Evolutionary conservation across 495 filamentous ascomycete species (phyloP).

Genomic region (Bryoglossum gracile): DNA sequence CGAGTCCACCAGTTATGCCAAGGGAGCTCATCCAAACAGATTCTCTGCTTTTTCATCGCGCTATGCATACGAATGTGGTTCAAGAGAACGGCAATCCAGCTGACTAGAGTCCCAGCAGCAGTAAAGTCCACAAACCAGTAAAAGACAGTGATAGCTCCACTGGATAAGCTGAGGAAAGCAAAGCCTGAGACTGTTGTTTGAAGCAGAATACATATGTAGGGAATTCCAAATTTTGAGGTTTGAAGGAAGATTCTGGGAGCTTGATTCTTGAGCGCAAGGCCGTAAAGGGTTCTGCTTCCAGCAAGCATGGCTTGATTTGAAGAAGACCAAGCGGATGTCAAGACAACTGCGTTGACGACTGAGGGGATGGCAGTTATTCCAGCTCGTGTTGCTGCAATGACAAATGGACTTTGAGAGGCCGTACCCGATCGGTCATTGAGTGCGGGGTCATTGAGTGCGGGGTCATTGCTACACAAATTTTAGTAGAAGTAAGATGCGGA

Average conservation of each 20-base stretch:
- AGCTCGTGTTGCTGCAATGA: conserved; percentile 56
- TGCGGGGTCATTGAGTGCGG: conserved; percentile 44
- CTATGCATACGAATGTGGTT: conserved; percentile 40
- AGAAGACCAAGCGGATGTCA: conserved; percentile 64
- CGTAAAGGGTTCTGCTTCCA: conserved; percentile 55
- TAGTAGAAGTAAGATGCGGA: no score
- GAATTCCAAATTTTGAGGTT: conserved; percentile 52
- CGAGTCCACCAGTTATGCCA: conserved; percentile 39
- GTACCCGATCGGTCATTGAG: conserved; percentile 43
- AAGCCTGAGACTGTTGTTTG: conserved; percentile 45
- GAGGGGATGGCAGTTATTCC: conserved; percentile 53
- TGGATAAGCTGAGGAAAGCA: conserved; percentile 49
- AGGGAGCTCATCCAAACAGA: conserved; percentile 30
- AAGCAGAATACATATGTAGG: conserved; percentile 46
- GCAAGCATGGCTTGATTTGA: conserved; percentile 52
- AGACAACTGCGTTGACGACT: conserved; percentile 58
- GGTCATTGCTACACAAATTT: no score
- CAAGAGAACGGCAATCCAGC: conserved; percentile 41
- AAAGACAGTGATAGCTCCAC: conserved; percentile 49
- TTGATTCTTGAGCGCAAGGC: conserved; percentile 51
- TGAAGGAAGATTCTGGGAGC: conserved; percentile 46
- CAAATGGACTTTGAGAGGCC: conserved; percentile 60
- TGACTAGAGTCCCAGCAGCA: conserved; percentile 46
- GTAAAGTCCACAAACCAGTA: conserved; percentile 51
- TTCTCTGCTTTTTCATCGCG: conserved; percentile 37